These are phyloP conservation scores for Bullera alba DNA, from an alignment of 768 basidiomycete genomes.

Conservation along the genomic window DNA sequence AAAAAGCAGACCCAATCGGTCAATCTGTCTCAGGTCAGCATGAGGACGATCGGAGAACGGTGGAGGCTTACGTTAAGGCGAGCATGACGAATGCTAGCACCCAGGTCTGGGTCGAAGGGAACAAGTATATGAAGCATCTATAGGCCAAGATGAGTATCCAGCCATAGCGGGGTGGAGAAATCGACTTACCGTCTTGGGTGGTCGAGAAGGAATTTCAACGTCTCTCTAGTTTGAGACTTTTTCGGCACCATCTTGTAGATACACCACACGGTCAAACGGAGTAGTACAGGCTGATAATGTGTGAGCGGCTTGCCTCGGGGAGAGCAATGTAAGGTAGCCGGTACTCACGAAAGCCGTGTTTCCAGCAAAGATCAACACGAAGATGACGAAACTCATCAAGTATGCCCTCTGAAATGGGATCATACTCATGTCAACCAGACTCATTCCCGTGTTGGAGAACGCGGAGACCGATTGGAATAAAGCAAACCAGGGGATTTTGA, in stretches of 20 bases:
- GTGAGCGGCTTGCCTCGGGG: too few species aligned
- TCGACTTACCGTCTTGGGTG: slow-evolving; percentile 63
- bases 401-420: slow-evolving; percentile 82
- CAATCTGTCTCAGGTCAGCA: slow-evolving; percentile 48
- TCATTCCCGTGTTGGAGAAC: slow-evolving; percentile 82
- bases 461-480: slow-evolving; percentile 77
- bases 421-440: slow-evolving; percentile 78
- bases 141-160: not conserved
- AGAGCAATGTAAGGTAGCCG: too few species aligned
- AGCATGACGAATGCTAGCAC: slow-evolving; percentile 68
- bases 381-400: slow-evolving; percentile 61
- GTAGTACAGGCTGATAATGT: not conserved
- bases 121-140: slow-evolving; percentile 79
- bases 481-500: slow-evolving; percentile 70
- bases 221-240: slow-evolving; percentile 62
- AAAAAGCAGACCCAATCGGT: slow-evolving; percentile 88
- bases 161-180: not conserved
- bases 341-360: slow-evolving; percentile 84
- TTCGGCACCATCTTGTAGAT: slow-evolving; percentile 58
- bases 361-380: slow-evolving; percentile 74
- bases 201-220: slow-evolving; percentile 83
- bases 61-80: slow-evolving; percentile 57
- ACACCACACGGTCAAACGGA: slow-evolving; percentile 69
- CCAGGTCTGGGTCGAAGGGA: slow-evolving; percentile 91
- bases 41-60: not conserved